A percentile compares a stretch with the other conserved stretches of the same genome.
Conservation (phyloP, 139 green algal genomes). For the Chlamydomonas applanata region DNA sequence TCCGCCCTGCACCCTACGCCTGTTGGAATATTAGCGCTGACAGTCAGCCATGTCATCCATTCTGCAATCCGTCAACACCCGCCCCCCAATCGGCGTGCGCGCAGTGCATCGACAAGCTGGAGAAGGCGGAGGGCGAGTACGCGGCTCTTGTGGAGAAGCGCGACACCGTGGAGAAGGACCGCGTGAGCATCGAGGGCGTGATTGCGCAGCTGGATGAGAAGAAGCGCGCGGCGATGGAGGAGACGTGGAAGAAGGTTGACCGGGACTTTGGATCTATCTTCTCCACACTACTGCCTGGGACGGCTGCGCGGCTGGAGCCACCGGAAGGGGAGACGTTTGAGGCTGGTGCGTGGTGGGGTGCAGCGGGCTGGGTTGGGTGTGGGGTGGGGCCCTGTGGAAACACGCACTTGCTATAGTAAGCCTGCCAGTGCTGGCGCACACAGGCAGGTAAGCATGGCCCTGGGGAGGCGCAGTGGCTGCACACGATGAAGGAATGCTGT, state of each 20-base stretch:
- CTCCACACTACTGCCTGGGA: conserved; percentile 92
- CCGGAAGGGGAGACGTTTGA: conserved; percentile 79
- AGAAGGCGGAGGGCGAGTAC: conserved; percentile 89
- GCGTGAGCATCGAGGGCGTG: conserved; percentile 29
- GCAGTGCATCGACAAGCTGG: conserved; percentile 76
- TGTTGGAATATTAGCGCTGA: too few relatives aligned
- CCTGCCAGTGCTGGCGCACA: too few relatives aligned
- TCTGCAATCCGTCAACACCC: background rate
- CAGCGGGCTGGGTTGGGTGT: too few relatives aligned
- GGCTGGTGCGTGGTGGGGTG: conserved; percentile 45
- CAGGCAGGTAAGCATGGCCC: too few relatives aligned
- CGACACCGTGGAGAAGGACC: conserved; percentile 34
- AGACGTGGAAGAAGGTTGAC: conserved; percentile 91
- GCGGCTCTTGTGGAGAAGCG: conserved; percentile 72
- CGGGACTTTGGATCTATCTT: conserved; percentile 97
- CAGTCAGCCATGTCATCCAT: too few relatives aligned
- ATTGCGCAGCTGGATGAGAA: conserved; percentile 96
- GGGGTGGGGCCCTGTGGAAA: too few relatives aligned
- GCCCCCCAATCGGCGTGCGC: too few relatives aligned
- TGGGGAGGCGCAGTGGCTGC: too few relatives aligned
- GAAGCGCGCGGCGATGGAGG: conserved; percentile 82
- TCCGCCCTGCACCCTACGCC: too few relatives aligned
- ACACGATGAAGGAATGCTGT: too few relatives aligned
- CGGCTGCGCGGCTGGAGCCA: conserved; percentile 89
- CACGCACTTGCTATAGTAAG: too few relatives aligned